Evolutionary conservation across 768 basidiomycete species (phyloP).

Genomic region (Russula brevipes): DNA sequence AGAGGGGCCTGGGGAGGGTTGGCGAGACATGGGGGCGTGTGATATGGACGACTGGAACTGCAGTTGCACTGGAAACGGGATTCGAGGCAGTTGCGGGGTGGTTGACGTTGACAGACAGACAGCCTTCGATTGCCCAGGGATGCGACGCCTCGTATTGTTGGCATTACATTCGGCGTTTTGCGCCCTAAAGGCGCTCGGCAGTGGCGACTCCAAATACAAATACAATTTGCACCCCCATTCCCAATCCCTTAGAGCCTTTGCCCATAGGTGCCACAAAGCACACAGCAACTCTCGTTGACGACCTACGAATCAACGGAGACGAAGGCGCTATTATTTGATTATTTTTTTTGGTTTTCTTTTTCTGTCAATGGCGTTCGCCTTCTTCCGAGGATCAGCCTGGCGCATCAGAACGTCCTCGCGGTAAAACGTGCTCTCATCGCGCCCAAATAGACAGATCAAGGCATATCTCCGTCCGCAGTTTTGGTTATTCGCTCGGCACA

Average conservation of each 20-base stretch:
- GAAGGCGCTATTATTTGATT: constrained; percentile 12
- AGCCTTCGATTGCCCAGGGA: constrained; percentile 6
- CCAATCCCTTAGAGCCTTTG: no score
- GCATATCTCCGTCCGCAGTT: neutral
- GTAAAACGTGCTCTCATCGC: constrained; percentile 13
- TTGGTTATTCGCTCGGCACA: neutral
- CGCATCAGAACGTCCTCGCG: neutral
- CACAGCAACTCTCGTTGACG: neutral
- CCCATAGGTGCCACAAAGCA: neutral
- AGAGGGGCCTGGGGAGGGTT: constrained; percentile 37
- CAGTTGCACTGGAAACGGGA: constrained; percentile 27
- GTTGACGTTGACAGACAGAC: constrained; percentile 20
- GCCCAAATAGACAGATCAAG: constrained; percentile 6
- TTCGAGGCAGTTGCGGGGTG: constrained; percentile 33
- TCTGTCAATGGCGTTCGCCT: no score
- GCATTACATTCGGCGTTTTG: constrained; percentile 33
- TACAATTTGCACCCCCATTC: neutral
- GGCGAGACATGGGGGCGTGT: constrained; percentile 61
- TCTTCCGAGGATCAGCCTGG: constrained; percentile 9
- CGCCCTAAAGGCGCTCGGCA: constrained; percentile 18
- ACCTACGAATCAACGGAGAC: neutral
- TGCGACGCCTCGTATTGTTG: constrained; percentile 15
- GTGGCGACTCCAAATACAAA: neutral
- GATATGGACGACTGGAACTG: constrained; percentile 33
- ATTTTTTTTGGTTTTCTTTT: neutral